phyloP scores from a whole-genome alignment of 495 filamentous ascomycete genomes.

The Oidiodendron maius region DNA sequence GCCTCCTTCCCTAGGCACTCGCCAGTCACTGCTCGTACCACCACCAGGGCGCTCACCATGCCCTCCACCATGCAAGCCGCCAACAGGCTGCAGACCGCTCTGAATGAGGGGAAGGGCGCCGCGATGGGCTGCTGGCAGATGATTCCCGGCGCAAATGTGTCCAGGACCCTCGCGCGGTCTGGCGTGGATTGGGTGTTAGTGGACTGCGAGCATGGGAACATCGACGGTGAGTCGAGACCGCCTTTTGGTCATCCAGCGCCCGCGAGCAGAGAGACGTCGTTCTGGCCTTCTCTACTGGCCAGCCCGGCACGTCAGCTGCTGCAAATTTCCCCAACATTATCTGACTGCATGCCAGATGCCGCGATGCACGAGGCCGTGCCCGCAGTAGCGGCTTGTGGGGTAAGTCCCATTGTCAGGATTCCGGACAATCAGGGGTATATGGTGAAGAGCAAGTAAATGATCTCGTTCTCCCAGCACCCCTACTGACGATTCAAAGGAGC shows the following conservation, averaged over 20 bases:
- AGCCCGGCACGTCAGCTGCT: too few species aligned
- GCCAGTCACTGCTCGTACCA: too few species aligned
- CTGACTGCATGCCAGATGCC: slow-evolving; percentile 40
- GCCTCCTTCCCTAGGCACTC: not conserved
- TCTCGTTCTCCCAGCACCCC: not conserved
- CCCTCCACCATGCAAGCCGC: slow-evolving; percentile 51
- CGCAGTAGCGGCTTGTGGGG: slow-evolving; percentile 59
- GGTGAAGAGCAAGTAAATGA: slow-evolving; percentile 47
- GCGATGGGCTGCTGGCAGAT: slow-evolving; percentile 64
- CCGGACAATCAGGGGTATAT: slow-evolving; percentile 63
- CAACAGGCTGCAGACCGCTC: slow-evolving; percentile 55
- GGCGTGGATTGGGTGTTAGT: slow-evolving; percentile 72
- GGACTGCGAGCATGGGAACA: slow-evolving; percentile 68
- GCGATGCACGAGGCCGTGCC: slow-evolving; percentile 82
- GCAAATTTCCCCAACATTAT: not conserved
- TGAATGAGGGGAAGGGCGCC: slow-evolving; percentile 47
- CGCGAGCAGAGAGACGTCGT: not conserved
- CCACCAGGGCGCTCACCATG: not conserved
- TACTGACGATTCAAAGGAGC: slow-evolving; percentile 40
- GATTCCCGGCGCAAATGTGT: slow-evolving; percentile 65
- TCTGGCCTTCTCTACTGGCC: too few species aligned
- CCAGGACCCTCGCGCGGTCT: slow-evolving; percentile 59
- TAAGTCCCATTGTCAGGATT: slow-evolving; percentile 61
- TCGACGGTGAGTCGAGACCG: slow-evolving; percentile 49
- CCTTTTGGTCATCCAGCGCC: not conserved